phyloP scores from a whole-genome alignment of 192 early-diverging fungal genomes.

The Linnemannia zychae region DNA sequence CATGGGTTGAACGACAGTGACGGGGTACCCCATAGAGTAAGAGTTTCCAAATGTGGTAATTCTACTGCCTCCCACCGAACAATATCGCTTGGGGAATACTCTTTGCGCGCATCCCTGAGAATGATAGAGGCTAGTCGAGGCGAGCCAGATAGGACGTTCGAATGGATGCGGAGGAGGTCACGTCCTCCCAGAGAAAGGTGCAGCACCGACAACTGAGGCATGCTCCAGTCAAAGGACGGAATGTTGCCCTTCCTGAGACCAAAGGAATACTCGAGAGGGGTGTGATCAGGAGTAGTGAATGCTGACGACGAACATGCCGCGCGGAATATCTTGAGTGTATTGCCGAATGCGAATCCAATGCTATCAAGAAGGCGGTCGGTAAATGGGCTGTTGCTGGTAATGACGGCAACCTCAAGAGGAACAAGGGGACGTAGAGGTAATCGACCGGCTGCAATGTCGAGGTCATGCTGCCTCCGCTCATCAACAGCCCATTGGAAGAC shows the following conservation, averaged over 20 bases:
- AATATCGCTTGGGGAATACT: background rate
- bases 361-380: background rate
- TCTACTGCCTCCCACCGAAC: background rate
- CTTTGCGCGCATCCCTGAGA: background rate
- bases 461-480: background rate
- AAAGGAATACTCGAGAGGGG: no score
- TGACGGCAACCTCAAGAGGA: background rate
- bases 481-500: background rate
- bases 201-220: no score
- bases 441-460: background rate
- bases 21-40: background rate
- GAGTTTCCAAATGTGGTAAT: background rate
- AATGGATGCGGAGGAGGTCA: background rate
- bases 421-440: background rate
- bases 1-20: no score
- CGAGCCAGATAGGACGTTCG: background rate
- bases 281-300: no score
- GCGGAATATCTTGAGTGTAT: background rate
- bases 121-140: background rate
- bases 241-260: no score
- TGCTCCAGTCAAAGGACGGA: no score
- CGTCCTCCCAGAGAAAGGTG: no score
- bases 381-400: background rate
- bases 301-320: no score
- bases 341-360: background rate